Conservation (phyloP, 2,329 filamentous ascomycete genomes). For the Celoporthe dispersa region DNA sequence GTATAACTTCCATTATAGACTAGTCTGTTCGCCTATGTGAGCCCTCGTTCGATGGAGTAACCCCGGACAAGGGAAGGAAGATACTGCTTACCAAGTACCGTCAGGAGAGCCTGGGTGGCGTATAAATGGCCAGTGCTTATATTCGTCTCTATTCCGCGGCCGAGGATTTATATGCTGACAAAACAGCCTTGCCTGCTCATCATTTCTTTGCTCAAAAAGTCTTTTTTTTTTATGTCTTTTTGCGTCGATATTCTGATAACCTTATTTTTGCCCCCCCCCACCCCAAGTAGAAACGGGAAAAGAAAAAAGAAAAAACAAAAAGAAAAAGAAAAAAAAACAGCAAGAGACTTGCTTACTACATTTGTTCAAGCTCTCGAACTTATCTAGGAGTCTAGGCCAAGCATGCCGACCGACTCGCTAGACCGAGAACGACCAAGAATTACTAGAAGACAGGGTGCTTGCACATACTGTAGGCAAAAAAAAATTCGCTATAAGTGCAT, state of each 20-base stretch:
- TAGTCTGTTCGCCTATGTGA: too few relatives aligned
- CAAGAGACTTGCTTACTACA: background rate
- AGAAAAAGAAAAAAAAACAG: background rate
- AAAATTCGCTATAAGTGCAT: background rate
- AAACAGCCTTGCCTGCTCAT: background rate
- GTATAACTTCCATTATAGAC: too few relatives aligned
- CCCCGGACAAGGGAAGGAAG: background rate
- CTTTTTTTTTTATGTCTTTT: background rate
- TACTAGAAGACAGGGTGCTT: background rate
- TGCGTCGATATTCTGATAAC: background rate
- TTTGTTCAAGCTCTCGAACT: background rate
- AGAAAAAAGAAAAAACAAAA: background rate
- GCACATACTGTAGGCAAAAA: background rate
- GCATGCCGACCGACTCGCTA: background rate
- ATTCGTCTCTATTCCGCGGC: background rate
- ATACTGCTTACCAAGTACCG: background rate
- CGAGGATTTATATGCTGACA: background rate
- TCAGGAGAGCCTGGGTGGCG: background rate
- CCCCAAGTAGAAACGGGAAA: background rate
- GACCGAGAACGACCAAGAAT: background rate
- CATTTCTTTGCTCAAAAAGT: background rate
- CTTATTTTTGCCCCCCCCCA: background rate
- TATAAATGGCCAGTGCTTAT: background rate
- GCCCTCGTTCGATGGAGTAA: background rate
- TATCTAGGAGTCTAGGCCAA: background rate